Evolutionary conservation across 352 stramenopile genomes (phyloP).

Genomic region (Peronospora tabacina): DNA sequence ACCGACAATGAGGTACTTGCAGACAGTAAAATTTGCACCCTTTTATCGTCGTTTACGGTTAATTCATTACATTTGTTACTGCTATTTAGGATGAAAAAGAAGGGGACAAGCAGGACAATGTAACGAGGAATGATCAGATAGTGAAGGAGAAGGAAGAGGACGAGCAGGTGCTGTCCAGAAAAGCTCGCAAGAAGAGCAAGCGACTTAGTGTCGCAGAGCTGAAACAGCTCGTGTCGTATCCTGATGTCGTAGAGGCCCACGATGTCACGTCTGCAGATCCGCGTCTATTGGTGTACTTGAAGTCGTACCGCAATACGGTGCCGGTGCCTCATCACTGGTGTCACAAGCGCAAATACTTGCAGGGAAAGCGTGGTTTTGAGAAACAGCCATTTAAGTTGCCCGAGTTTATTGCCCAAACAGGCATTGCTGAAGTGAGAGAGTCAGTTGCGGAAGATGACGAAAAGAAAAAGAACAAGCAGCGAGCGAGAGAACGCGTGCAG

Average conservation of each 20-base stretch:
- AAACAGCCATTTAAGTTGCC: constrained; percentile 93
- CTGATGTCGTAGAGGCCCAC: constrained; percentile 94
- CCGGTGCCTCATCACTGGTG: constrained; percentile 95
- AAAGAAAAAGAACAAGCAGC: constrained; percentile 89
- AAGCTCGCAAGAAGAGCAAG: constrained; percentile 90
- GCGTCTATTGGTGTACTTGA: constrained; percentile 93
- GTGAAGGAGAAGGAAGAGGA: constrained; percentile 30
- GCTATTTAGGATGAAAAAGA: constrained; percentile 23
- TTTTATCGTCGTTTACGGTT: neutral
- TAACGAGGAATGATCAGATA: constrained; percentile 16
- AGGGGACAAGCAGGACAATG: constrained; percentile 16
- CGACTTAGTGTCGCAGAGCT: constrained; percentile 93
- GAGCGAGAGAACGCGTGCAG: constrained; percentile 88
- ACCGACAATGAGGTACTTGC: constrained; percentile 38
- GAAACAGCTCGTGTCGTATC: constrained; percentile 90
- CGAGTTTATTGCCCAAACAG: constrained; percentile 97
- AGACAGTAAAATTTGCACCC: neutral
- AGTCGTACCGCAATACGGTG: constrained; percentile 93
- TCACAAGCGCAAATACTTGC: constrained; percentile 97
- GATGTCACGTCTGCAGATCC: constrained; percentile 95
- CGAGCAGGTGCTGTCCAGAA: constrained; percentile 74
- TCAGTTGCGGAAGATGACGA: constrained; percentile 80
- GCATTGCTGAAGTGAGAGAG: constrained; percentile 75
- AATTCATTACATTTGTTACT: constrained; percentile 1
- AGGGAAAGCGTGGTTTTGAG: constrained; percentile 94